These are phyloP conservation scores for Talaromyces trachyspermus DNA, from an alignment of 495 filamentous ascomycete genomes.

Conservation along the genomic window DNA sequence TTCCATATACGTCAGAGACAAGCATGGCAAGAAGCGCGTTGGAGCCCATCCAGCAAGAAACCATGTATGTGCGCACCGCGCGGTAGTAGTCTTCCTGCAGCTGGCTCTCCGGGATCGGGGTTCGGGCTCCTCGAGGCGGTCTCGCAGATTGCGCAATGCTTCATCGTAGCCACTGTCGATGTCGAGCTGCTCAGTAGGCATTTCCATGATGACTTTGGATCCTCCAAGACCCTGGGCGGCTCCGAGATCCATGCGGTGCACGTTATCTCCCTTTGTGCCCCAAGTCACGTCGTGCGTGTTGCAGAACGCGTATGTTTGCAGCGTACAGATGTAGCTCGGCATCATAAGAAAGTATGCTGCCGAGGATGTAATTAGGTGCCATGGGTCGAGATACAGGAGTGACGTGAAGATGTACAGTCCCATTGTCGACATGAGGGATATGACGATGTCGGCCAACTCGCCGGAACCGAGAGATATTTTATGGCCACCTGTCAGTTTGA, in stretches of 20 bases:
- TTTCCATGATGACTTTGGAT: slow-evolving; percentile 72
- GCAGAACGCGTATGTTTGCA: slow-evolving; percentile 98
- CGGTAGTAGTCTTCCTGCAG: slow-evolving; percentile 98
- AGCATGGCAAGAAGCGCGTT: slow-evolving; percentile 93
- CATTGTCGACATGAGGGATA: slow-evolving; percentile 80
- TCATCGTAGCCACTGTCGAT: slow-evolving; percentile 98
- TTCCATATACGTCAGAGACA: slow-evolving; percentile 77
- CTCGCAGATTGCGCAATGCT: slow-evolving; percentile 89
- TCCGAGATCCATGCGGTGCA: slow-evolving; percentile 84
- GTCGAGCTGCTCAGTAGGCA: slow-evolving; percentile 96
- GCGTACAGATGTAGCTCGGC: slow-evolving; percentile 89
- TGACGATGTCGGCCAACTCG: slow-evolving; percentile 88
- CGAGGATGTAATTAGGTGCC: slow-evolving; percentile 96
- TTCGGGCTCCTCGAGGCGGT: slow-evolving; percentile 74
- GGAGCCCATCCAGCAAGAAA: slow-evolving; percentile 88
- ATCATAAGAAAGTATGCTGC: slow-evolving; percentile 92
- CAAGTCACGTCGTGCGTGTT: slow-evolving; percentile 99
- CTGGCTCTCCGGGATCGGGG: slow-evolving; percentile 63
- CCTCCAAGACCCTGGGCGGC: slow-evolving; percentile 63
- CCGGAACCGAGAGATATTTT: slow-evolving; percentile 65
- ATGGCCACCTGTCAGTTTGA: slow-evolving; percentile 59
- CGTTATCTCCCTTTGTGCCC: slow-evolving; percentile 98
- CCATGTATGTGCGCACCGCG: slow-evolving; percentile 96
- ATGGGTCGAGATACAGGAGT: slow-evolving; percentile 94
- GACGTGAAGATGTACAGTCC: slow-evolving; percentile 95